These are phyloP conservation scores for Barbarea vulgaris DNA, from an alignment of 345 rosid species.

Conservation along the genomic window DNA sequence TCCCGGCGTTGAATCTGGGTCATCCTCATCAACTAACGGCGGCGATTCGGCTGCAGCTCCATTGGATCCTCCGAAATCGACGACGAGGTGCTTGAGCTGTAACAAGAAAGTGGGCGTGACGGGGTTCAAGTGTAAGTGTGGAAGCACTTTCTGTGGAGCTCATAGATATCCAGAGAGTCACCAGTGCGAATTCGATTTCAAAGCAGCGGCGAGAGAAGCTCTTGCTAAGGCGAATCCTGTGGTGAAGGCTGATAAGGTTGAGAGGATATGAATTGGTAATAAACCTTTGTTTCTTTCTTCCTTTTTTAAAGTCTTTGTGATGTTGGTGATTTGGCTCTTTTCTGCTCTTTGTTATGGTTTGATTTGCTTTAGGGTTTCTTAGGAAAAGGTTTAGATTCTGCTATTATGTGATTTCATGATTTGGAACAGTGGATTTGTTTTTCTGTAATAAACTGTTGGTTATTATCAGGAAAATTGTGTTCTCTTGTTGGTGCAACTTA, in stretches of 20 bases:
- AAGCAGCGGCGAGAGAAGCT: conserved; percentile 60
- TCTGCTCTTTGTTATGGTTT: conserved; percentile 16
- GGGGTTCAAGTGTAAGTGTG: conserved; percentile 86
- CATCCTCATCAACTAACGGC: conserved; percentile 32
- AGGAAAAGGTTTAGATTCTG: conserved; percentile 12
- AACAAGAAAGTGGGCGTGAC: conserved; percentile 78
- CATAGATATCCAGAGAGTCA: conserved; percentile 91
- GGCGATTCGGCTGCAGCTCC: conserved; percentile 32
- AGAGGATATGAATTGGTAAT: conserved; percentile 54
- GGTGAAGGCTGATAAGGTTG: conserved; percentile 74
- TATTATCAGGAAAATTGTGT: not conserved
- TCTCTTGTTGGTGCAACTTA: not conserved
- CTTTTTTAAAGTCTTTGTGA: not conserved
- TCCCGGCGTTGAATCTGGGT: not conserved
- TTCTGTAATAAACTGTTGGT: conserved; percentile 37
- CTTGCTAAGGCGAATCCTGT: conserved; percentile 81
- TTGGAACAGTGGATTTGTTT: conserved; percentile 9
- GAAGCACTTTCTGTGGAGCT: conserved; percentile 66
- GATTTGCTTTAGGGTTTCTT: conserved; percentile 25
- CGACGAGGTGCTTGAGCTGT: conserved; percentile 62
- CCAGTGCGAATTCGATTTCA: conserved; percentile 74
- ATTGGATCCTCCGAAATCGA: conserved; percentile 19
- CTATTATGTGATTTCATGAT: conserved; percentile 34
- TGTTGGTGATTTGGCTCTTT: conserved; percentile 36
- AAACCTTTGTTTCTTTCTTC: not conserved